Evolutionary conservation across 805 yeast genomes (phyloP), one percentile per base, ranked within the genome.

Genomic region (Yamadazyma tumulicola): DNA sequence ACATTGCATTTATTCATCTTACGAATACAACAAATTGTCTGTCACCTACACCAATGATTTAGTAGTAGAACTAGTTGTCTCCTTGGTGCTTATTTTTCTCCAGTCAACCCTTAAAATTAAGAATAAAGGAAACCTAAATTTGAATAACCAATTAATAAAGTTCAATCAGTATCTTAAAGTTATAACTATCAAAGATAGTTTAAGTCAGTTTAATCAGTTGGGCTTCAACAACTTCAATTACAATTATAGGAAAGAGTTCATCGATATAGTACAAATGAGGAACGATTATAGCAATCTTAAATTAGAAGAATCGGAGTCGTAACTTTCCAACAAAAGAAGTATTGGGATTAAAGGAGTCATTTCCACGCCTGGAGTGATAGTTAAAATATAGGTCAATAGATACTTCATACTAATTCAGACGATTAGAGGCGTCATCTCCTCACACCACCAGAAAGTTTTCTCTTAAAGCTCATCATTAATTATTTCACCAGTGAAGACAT

Each of bases 1-100:
- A 1, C 80, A 77, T 48, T 67, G 79, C 1, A 77, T 72, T 1
- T 75, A 72, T 43, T 75, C 81, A 5, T 66, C 80, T 2, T 71
- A 67, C 42, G 79, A 75, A 46, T 66, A 64, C 53, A 69, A 69
- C 46, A 70, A 67, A 46, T 52, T 67, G 22, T 32, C 51, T 4
- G 19, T 41, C n/a, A 18, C 14, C 4, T 43, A 41, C 29, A 26
- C 25, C 33, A 32, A 36, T 18, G 81, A 76, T 47, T 66, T 81
- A 16, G 51, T 62, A 20, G 32, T 74, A 12, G 87, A 81, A 49
- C 65, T 75, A 1, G 31, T 67, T 2, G 24, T 72, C 4, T 81
- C 80, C 2, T 58, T 77, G 5, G 38, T 68, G 2, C 27, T 76
- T 11, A 47, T 74, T 5, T 43, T 72, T 11, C 41, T 64, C 14